Percentiles rank a stretch among this genome's conserved stretches.
Evolutionary conservation across 2,329 filamentous ascomycete genomes (phyloP).

Genomic region (Blastomyces gilchristii): DNA sequence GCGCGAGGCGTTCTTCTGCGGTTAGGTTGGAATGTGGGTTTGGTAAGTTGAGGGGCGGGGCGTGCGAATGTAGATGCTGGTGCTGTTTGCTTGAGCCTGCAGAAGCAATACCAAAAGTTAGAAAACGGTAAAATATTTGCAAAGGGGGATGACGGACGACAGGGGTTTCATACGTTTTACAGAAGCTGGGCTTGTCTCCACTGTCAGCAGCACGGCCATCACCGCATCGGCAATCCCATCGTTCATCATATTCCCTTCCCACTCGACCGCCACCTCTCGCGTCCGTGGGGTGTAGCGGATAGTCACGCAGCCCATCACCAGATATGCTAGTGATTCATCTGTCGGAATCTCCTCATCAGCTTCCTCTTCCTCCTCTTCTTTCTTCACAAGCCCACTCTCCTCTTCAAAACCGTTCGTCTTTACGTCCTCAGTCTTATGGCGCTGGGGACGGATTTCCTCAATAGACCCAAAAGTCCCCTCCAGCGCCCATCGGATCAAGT

Average conservation of each 20-base stretch:
- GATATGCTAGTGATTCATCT: constrained; percentile 37
- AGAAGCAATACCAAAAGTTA: constrained; percentile 16
- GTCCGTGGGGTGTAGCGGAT: constrained; percentile 62
- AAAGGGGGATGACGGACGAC: constrained; percentile 3
- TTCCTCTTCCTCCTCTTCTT: constrained; percentile 34
- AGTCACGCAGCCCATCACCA: constrained; percentile 81
- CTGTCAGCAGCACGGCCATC: constrained; percentile 80
- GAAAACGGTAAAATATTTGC: constrained; percentile 15
- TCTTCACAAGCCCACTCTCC: constrained; percentile 6
- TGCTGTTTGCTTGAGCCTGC: constrained; percentile 51
- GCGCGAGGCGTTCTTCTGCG: constrained; percentile 66
- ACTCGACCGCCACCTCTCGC: constrained; percentile 81
- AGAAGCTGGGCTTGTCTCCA: constrained; percentile 88
- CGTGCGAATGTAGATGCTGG: constrained; percentile 29
- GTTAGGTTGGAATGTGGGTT: constrained; percentile 67
- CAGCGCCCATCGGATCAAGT: constrained; percentile 85
- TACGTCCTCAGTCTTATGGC: constrained; percentile 20
- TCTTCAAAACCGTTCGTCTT: constrained; percentile 11
- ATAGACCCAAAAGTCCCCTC: constrained; percentile 89
- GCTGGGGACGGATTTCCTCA: constrained; percentile 39
- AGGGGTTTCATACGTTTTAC: constrained; percentile 62
- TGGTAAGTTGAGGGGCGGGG: constrained; percentile 33
- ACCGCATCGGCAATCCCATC: constrained; percentile 97
- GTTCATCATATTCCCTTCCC: constrained; percentile 97
- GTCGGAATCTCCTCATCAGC: constrained; percentile 38